Conservation (phyloP, 2,329 filamentous ascomycete genomes). For the Whalleya microplaca region DNA sequence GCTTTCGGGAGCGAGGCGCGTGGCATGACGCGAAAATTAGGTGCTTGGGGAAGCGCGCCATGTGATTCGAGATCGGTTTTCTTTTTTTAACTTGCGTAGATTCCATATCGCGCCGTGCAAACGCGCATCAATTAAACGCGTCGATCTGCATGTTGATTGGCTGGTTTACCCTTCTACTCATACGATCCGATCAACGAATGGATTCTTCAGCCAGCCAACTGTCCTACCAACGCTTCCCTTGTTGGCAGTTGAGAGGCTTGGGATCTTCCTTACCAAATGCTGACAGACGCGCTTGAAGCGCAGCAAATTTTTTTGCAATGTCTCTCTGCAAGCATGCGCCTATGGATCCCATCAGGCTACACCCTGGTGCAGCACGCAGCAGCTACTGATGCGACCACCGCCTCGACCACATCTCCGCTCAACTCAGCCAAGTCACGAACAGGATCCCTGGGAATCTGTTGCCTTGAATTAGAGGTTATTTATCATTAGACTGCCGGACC, state of each 20-base stretch:
- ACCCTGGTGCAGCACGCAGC: conserved; percentile 13
- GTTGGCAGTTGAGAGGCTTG: conserved; percentile 15
- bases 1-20: not conserved
- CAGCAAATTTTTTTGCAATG: not conserved
- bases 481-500: not conserved
- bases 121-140: not conserved
- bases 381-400: conserved; percentile 23
- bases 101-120: not conserved
- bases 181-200: conserved; percentile 9
- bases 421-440: conserved; percentile 4
- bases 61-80: not conserved
- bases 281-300: conserved; percentile 4
- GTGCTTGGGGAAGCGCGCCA: not conserved
- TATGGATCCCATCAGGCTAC: conserved; percentile 18
- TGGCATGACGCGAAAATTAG: not conserved
- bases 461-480: not conserved
- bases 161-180: not conserved
- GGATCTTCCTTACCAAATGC: conserved; percentile 7
- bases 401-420: conserved; percentile 16
- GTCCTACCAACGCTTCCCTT: conserved; percentile 20
- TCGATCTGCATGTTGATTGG: conserved; percentile 15
- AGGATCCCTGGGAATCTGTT: not conserved
- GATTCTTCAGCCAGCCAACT: conserved; percentile 24
- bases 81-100: not conserved
- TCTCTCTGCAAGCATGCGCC: too few relatives aligned